Percentiles rank a stretch among this genome's conserved stretches.
These are phyloP conservation scores for Puccinellia tenuiflora DNA, from an alignment of 176 grass and related monocot genomes.

Conservation along the genomic window DNA sequence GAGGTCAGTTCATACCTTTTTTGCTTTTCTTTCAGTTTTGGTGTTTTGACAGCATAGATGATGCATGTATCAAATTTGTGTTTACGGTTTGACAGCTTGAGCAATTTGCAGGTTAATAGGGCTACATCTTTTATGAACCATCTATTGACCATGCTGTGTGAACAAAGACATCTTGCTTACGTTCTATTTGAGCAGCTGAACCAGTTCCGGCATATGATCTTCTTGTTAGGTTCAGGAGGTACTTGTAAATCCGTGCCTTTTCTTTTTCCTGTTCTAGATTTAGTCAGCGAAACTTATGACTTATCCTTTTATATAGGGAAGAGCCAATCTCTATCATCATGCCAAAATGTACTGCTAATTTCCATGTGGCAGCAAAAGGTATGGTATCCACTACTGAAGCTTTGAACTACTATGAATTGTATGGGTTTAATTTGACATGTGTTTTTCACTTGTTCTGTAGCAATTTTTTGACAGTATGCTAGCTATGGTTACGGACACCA, in stretches of 20 bases:
- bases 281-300: neutral
- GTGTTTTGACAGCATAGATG: neutral
- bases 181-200: slow-evolving; percentile 44
- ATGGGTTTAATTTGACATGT: neutral
- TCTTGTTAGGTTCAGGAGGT: slow-evolving; percentile 64
- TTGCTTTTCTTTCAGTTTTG: neutral
- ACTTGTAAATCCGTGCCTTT: slow-evolving; percentile 10
- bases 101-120: slow-evolving; percentile 63
- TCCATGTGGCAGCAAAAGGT: slow-evolving; percentile 93
- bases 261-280: neutral
- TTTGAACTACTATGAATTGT: neutral
- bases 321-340: slow-evolving; percentile 34
- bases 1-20: slow-evolving; percentile 48
- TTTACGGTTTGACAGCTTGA: slow-evolving; percentile 18
- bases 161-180: slow-evolving; percentile 77
- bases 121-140: slow-evolving; percentile 74
- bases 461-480: slow-evolving; percentile 67
- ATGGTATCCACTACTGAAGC: slow-evolving; percentile 8
- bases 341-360: slow-evolving; percentile 55
- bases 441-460: slow-evolving; percentile 27
- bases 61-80: neutral
- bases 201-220: slow-evolving; percentile 35
- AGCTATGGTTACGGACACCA: slow-evolving; percentile 53
- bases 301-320: slow-evolving; percentile 36
- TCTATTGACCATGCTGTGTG: slow-evolving; percentile 55